phyloP scores from a whole-genome alignment of 2,329 filamentous ascomycete species.

The Aspergillus sp. region DNA sequence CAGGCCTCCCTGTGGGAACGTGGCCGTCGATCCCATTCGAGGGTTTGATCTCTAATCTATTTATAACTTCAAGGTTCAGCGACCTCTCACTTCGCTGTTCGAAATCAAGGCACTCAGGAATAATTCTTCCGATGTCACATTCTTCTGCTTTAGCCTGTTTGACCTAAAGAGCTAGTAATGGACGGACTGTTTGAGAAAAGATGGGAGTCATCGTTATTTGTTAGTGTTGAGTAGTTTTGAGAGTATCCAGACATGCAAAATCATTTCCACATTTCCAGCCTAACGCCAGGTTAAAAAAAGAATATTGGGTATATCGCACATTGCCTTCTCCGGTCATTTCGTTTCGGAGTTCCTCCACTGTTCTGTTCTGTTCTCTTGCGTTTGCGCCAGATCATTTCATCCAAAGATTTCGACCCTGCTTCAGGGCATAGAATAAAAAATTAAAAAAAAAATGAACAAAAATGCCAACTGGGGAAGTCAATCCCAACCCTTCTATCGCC shows the following conservation, averaged over 20 bases:
- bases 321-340: not conserved
- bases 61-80: not conserved
- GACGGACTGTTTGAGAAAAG: not conserved
- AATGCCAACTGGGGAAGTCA: constrained; percentile 2
- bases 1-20: not conserved
- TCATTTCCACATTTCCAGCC: not conserved
- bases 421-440: not conserved
- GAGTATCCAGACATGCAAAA: not conserved
- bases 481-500: constrained; percentile 12
- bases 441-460: constrained; percentile 1
- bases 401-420: not conserved
- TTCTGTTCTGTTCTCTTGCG: not conserved
- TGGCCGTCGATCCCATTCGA: not conserved
- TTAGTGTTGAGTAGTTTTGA: not conserved
- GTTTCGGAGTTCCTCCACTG: not conserved
- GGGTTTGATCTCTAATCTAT: not conserved
- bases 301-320: constrained; percentile 4
- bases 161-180: no score
- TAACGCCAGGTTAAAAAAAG: constrained; percentile 3
- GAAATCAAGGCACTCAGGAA: not conserved
- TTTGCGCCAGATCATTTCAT: not conserved
- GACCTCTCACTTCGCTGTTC: not conserved
- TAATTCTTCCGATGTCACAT: no score
- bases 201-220: not conserved
- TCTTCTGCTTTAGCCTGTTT: no score